Evolutionary conservation across 2,329 filamentous ascomycete genomes (phyloP), one percentile per base, ranked within the genome.

Genomic region (Neofusicoccum kwambonambiense): DNA sequence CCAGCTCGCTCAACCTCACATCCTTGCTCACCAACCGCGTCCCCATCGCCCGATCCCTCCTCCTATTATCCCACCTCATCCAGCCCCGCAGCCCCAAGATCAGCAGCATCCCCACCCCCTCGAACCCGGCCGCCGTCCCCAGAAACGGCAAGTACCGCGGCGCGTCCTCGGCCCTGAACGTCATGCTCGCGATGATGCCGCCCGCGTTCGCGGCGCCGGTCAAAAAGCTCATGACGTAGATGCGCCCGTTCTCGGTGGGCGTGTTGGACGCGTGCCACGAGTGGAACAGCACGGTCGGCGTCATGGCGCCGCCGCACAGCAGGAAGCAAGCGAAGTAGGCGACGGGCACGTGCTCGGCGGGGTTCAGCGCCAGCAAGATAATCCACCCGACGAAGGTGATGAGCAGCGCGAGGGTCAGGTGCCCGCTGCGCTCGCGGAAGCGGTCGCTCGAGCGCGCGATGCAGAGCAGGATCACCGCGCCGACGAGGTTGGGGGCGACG

Each of bases 401-500:
- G 27, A 56, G 22, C 42, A 66, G 60, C 4, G 57, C 39, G 31
- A 66, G n/a, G 44, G 54, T 22, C 1, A 66, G 60, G 34, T 66
- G 64, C 1, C 11, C 42, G 37, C 35, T 37, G 31, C 64, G 58
- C 60, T 66, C 64, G 49, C 50, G 64, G 49, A 47, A 50, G 12
- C 27, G 50, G 42, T 66, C 64, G n/a, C 39, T 50, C 6, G 37
- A 47, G n/a, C 42, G 51, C n/a, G 64, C 58, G 27, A 64, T 50
- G 19, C 17, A 17, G 41, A 64, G 22, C 4, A 62, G 57, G 11
- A 66, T 15, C 12, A 66, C 9, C 5, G 47, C 57, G n/a, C 64
- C 64, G 9, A 66, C 60, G n/a, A 66, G 13, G 45, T 66, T 66
- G 19, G 64, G 64, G 17, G 60, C 60, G 3, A 64, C 42, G 15